A percentile compares a stretch with the other conserved stretches of the same genome.
Conservation (phyloP, 768 basidiomycete species). For the Amyloporia xantha region DNA sequence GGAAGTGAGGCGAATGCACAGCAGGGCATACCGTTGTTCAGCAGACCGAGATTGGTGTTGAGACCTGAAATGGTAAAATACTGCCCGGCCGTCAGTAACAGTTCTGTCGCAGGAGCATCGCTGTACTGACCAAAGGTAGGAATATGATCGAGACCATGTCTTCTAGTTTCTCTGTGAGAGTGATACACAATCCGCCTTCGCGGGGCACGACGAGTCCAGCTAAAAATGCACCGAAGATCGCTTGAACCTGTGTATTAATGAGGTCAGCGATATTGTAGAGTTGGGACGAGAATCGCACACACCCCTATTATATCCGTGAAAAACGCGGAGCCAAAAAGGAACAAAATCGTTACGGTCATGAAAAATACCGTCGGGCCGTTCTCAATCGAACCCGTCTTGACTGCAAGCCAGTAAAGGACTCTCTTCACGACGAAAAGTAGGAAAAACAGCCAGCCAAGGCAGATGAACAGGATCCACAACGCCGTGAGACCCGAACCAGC, state of each 20-base stretch:
- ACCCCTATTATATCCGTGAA: conserved; percentile 89
- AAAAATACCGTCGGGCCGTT: conserved; percentile 83
- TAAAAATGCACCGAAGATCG: conserved; percentile 89
- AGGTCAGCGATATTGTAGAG: background rate
- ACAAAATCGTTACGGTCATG: conserved; percentile 78
- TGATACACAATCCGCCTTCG: conserved; percentile 79
- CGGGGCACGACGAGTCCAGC: conserved; percentile 79
- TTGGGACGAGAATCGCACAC: background rate
- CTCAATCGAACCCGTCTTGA: conserved; percentile 71
- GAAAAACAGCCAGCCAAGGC: conserved; percentile 76
- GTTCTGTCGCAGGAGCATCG: background rate
- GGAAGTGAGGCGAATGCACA: background rate
- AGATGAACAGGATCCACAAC: conserved; percentile 74
- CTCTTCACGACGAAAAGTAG: conserved; percentile 61
- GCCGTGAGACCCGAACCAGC: conserved; percentile 79
- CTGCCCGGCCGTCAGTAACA: conserved; percentile 27
- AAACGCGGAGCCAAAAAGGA: conserved; percentile 83
- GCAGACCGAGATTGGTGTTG: conserved; percentile 78
- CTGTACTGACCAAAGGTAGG: conserved; percentile 61
- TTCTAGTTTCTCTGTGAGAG: conserved; percentile 93
- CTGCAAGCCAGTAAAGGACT: conserved; percentile 64
- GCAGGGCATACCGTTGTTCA: conserved; percentile 54
- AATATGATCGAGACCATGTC: conserved; percentile 91
- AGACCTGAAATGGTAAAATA: conserved; percentile 94
- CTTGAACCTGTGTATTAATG: conserved; percentile 43